A percentile compares a stretch with the other conserved stretches of the same genome.
These are phyloP conservation scores for Ogataea siamensis DNA, from an alignment of 805 yeast genomes.

Conservation along the genomic window DNA sequence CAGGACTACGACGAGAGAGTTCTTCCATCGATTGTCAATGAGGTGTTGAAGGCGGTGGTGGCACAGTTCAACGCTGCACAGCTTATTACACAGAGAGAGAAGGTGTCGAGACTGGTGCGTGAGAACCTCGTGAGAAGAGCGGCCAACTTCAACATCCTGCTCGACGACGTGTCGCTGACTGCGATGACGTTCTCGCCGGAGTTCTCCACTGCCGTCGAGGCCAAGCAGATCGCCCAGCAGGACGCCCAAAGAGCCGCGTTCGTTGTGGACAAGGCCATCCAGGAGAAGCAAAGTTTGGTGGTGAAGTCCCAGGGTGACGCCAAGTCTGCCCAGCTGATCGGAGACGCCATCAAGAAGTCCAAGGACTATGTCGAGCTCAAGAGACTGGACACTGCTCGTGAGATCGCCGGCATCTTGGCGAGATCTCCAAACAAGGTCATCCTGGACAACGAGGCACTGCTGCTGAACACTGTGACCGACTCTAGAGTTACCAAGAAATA, in stretches of 20 bases:
- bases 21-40: conserved; percentile 96
- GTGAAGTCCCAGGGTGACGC: conserved; percentile 99
- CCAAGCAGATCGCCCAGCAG: conserved; percentile 98
- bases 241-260: conserved; percentile 99
- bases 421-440: conserved; percentile 88
- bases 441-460: conserved; percentile 86
- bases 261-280: conserved; percentile 93
- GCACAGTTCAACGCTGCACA: conserved; percentile 99
- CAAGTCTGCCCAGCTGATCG: conserved; percentile 93
- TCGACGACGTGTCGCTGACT: conserved; percentile 96
- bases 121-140: conserved; percentile 93
- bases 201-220: conserved; percentile 96
- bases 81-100: conserved; percentile 97
- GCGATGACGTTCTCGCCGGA: conserved; percentile 98
- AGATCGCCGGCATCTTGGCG: conserved; percentile 83
- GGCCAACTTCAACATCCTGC: conserved; percentile 74
- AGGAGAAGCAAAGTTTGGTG: conserved; percentile 95
- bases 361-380: conserved; percentile 95
- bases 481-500: conserved; percentile 46
- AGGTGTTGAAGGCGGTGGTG: conserved; percentile 92
- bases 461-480: conserved; percentile 85
- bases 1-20: conserved; percentile 95
- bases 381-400: conserved; percentile 95
- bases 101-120: conserved; percentile 85
- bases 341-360: conserved; percentile 97